Evolutionary conservation across 2,329 filamentous ascomycete species (phyloP).

Genomic region (Fusarium sp.): DNA sequence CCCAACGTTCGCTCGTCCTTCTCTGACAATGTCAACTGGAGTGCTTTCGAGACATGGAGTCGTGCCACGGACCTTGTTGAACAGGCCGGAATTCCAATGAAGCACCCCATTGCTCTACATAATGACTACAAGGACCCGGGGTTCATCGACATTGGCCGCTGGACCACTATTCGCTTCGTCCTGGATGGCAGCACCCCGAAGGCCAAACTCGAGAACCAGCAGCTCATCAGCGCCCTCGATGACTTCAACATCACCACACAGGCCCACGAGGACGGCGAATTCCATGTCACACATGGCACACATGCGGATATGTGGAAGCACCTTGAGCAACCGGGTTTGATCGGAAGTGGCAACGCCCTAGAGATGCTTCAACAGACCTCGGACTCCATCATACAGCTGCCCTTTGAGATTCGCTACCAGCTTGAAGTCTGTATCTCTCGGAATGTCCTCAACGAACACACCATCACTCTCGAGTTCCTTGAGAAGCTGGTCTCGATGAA

Average conservation of each 20-base stretch:
- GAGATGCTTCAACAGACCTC: constrained; percentile 41
- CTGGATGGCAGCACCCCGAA: constrained; percentile 45
- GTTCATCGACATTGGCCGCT: constrained; percentile 65
- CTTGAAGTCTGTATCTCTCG: constrained; percentile 93
- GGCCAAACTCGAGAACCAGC: constrained; percentile 49
- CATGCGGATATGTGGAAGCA: constrained; percentile 45
- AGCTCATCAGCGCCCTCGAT: constrained; percentile 64
- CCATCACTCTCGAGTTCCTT: constrained; percentile 75
- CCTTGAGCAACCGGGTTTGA: constrained; percentile 40
- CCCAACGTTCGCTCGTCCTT: constrained; percentile 48
- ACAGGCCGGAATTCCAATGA: constrained; percentile 44
- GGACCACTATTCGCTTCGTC: constrained; percentile 65
- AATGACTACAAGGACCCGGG: constrained; percentile 46
- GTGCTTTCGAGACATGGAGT: constrained; percentile 57
- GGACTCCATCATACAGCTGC: constrained; percentile 52
- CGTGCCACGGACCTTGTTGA: constrained; percentile 59
- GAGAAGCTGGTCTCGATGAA: constrained; percentile 62
- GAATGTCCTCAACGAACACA: constrained; percentile 79
- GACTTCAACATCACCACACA: constrained; percentile 78
- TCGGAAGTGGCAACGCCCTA: constrained; percentile 37
- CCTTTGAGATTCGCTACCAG: constrained; percentile 85
- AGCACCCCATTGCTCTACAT: constrained; percentile 53
- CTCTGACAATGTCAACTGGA: constrained; percentile 51
- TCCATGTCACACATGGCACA: constrained; percentile 50
- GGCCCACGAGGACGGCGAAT: constrained; percentile 44